phyloP scores from a whole-genome alignment of 2,329 filamentous ascomycete species.

The Botryosphaeria dothidea region DNA sequence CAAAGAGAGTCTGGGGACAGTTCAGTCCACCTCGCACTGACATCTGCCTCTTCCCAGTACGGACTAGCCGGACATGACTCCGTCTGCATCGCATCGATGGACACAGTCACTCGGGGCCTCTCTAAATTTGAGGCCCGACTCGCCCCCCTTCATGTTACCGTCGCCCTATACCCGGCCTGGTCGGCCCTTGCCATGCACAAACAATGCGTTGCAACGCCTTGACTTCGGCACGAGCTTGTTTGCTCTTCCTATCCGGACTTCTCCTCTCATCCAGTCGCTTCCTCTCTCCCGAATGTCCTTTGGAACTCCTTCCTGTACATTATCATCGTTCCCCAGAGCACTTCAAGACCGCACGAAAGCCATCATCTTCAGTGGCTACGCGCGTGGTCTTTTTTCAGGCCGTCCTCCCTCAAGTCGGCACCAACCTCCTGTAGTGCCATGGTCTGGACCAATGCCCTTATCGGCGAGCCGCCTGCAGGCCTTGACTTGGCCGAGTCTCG shows the following conservation, averaged over 20 bases:
- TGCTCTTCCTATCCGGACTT: background rate
- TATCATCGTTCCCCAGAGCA: too few relatives aligned
- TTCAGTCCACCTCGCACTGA: background rate
- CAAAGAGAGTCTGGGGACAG: background rate
- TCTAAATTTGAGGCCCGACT: background rate
- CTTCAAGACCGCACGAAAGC: background rate
- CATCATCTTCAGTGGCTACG: background rate
- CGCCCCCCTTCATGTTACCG: background rate
- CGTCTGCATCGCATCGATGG: background rate
- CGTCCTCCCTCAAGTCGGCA: background rate
- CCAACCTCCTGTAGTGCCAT: background rate
- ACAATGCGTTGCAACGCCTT: too few relatives aligned
- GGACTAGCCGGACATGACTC: background rate
- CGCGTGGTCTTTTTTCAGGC: background rate
- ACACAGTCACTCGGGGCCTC: background rate
- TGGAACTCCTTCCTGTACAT: too few relatives aligned
- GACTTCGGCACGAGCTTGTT: too few relatives aligned
- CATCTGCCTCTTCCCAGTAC: background rate
- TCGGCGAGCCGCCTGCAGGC: conserved; percentile 25
- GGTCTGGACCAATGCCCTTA: background rate
- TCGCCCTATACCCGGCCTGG: background rate
- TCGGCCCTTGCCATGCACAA: background rate
- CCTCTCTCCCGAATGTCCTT: too few relatives aligned
- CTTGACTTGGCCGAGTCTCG: conserved; percentile 27
- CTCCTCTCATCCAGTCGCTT: background rate